phyloP scores from a whole-genome alignment of 2,329 filamentous ascomycete species.

The Lasiodiplodia hormozganensis region DNA sequence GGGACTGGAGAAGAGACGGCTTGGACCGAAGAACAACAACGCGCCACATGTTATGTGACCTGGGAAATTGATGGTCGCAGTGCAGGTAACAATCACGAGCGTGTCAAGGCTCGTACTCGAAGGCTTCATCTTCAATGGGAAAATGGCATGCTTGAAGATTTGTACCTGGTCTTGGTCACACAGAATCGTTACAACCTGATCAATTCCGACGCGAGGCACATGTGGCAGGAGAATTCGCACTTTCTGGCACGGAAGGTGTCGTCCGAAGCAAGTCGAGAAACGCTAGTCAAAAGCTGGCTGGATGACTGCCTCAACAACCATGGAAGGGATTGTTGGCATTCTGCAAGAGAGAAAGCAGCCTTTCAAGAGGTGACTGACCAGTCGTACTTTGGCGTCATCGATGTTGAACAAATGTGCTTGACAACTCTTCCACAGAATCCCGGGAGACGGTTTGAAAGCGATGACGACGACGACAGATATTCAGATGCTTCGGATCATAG shows the following conservation, averaged over 20 bases:
- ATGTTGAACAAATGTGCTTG: slow-evolving; percentile 27
- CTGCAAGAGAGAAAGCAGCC: neutral
- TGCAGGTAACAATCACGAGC: neutral
- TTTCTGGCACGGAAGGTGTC: slow-evolving; percentile 14
- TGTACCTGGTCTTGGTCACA: slow-evolving; percentile 23
- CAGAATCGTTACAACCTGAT: neutral
- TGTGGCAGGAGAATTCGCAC: neutral
- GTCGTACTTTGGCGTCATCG: slow-evolving; percentile 29
- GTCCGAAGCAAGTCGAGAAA: slow-evolving; percentile 9
- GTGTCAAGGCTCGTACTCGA: slow-evolving; percentile 21
- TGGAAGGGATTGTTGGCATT: neutral
- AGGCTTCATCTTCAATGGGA: slow-evolving; percentile 27
- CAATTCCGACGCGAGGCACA: neutral
- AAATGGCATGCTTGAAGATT: neutral
- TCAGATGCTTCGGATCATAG: neutral
- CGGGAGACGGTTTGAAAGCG: neutral
- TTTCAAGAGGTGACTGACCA: slow-evolving; percentile 6
- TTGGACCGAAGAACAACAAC: neutral
- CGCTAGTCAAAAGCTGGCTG: slow-evolving; percentile 26
- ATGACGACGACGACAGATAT: neutral
- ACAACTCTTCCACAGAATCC: slow-evolving; percentile 5
- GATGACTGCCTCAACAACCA: slow-evolving; percentile 17
- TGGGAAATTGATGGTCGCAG: slow-evolving; percentile 30
- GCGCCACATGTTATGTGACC: slow-evolving; percentile 22
- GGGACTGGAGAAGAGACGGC: neutral